These are phyloP conservation scores for Corymbia maculata DNA, from an alignment of 345 rosid genomes.

Conservation along the genomic window DNA sequence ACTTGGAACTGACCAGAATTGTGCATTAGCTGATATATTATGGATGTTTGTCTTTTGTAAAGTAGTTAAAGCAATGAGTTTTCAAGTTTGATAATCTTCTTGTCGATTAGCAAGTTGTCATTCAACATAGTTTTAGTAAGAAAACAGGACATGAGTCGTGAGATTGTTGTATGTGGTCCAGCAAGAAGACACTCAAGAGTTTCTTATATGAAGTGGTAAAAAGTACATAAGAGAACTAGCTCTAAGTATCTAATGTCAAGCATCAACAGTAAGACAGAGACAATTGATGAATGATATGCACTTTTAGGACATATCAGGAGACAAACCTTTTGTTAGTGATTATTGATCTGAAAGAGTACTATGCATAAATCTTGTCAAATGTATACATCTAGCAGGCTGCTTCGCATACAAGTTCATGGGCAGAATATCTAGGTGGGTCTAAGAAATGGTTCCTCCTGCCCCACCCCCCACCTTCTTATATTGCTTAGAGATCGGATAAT, in stretches of 20 bases:
- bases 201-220: not conserved
- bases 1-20: not conserved
- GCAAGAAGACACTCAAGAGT: not conserved
- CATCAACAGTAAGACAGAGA: not conserved
- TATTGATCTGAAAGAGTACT: not conserved
- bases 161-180: not conserved
- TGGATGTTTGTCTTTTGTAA: not conserved
- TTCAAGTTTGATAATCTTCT: not conserved
- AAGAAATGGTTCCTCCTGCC: not conserved
- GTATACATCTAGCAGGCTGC: not conserved
- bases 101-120: not conserved
- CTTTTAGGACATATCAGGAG: not conserved
- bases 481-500: not conserved
- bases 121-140: not conserved
- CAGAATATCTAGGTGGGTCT: not conserved
- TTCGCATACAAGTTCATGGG: not conserved
- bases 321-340: not conserved
- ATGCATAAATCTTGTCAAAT: not conserved
- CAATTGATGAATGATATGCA: not conserved
- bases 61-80: not conserved
- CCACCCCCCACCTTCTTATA: not conserved
- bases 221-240: not conserved
- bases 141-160: not conserved
- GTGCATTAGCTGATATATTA: not conserved
- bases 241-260: not conserved